phyloP scores from a whole-genome alignment of 1,139 yeast species.

The Lodderomyces margitis region DNA sequence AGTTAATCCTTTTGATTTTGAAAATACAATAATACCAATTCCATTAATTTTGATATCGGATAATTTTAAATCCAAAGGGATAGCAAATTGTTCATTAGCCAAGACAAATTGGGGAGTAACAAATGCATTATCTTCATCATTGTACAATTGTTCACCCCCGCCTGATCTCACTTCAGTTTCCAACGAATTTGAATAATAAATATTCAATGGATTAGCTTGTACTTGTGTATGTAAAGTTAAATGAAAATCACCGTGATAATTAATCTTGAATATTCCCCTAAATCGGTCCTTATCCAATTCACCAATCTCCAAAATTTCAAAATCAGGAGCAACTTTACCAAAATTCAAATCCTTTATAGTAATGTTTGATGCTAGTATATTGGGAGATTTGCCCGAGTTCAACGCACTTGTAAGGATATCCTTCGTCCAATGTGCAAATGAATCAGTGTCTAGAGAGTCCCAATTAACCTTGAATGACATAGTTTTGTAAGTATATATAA shows the following conservation, averaged over 20 bases:
- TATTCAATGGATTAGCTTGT: conserved; percentile 80
- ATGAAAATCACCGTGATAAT: conserved; percentile 77
- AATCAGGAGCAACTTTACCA: conserved; percentile 74
- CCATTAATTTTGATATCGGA: conserved; percentile 75
- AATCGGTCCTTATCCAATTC: conserved; percentile 78
- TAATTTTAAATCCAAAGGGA: conserved; percentile 74
- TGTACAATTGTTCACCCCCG: conserved; percentile 15
- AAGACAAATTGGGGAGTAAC: conserved; percentile 66
- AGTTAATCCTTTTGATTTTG: conserved; percentile 79
- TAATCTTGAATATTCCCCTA: conserved; percentile 81
- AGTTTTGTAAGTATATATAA: background rate
- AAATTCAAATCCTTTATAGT: conserved; percentile 71
- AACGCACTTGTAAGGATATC: conserved; percentile 74
- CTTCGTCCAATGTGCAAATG: conserved; percentile 63
- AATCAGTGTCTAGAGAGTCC: conserved; percentile 72
- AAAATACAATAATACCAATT: conserved; percentile 80
- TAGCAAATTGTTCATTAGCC: conserved; percentile 67
- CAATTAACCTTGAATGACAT: conserved; percentile 84
- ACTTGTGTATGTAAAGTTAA: conserved; percentile 79
- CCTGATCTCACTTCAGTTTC: conserved; percentile 22
- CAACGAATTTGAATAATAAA: conserved; percentile 52
- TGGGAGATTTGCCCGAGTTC: conserved; percentile 73
- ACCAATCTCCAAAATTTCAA: conserved; percentile 84
- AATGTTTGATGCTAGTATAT: conserved; percentile 72
- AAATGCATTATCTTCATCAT: conserved; percentile 30